Base-by-base conservation (phyloP, 2,329 filamentous ascomycete species). In the Nemania bipapillata region DNA sequence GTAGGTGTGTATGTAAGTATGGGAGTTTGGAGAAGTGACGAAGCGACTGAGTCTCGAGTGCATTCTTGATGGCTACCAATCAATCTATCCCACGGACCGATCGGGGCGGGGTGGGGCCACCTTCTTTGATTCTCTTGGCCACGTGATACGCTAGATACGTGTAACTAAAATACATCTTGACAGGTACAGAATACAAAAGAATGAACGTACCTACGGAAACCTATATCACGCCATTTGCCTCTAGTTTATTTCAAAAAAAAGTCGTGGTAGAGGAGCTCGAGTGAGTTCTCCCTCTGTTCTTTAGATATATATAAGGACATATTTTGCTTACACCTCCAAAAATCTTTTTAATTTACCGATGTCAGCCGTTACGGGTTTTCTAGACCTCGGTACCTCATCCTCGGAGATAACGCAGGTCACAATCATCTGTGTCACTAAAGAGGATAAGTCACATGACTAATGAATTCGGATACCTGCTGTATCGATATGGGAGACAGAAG, bases 1-100 rank as follows among this genome's bases (percentile, higher is more conserved):
- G 37, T 40, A 40, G 37, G 37, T 3, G 32, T 5, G 5, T 6
- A 11, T 6, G 6, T 11, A 35, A 11, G 32, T 35, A 40, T 45
- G 40, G 47, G 50, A 68, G 63, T 66, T 70, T 71, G 63, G 69
- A 63, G 67, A 69, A 66, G 66, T 64, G 68, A 52, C 54, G 35
- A 45, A 17, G 40, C 15, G 15, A 45, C 40, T n/a, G 40, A 70
- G 57, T 52, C 68, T 70, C 40, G 63, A 62, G 26, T 47, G 66
- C 40, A 40, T 47, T 45, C 40, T 47, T 54, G 59, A 66, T 56
- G 54, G 54, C 63, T 57, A 20, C 26, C 59, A 68, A 20, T 20
- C 59, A 68, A 63, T 56, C 40, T 52, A 53, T 30, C 59, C 20
- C 62, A 65, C 66, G 66, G 66, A 68, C 66, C 62, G 66, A 61